A percentile compares a stretch with the other conserved stretches of the same genome.
phyloP scores from a whole-genome alignment of 139 green algal genomes.

The Microglena sp. region DNA sequence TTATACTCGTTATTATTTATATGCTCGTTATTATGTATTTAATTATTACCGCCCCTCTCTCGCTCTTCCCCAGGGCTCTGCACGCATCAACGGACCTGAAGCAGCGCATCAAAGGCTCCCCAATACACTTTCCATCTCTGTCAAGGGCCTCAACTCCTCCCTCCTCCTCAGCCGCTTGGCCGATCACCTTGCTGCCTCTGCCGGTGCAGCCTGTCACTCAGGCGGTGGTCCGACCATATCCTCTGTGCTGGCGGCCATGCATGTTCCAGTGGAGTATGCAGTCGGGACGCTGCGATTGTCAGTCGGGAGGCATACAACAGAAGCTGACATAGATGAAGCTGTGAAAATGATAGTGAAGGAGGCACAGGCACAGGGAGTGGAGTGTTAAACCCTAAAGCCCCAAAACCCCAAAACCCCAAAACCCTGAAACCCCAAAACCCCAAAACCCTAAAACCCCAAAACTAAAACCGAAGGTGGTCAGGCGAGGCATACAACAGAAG shows the following conservation, averaged over 20 bases:
- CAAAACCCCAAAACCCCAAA: too few species aligned
- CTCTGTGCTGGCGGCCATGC: constrained; percentile 23
- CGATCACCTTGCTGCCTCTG: constrained; percentile 48
- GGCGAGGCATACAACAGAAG: too few species aligned
- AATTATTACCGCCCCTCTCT: too few species aligned
- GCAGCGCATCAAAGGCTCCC: constrained; percentile 38
- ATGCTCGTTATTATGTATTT: too few species aligned
- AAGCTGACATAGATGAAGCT: constrained; percentile 43
- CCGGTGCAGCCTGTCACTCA: constrained; percentile 65
- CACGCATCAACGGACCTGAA: constrained; percentile 51
- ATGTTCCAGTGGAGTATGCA: constrained; percentile 31
- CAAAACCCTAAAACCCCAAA: too few species aligned
- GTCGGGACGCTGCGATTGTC: constrained; percentile 64
- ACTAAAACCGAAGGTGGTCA: too few species aligned
- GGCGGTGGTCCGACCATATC: constrained; percentile 19
- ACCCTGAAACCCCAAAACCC: too few species aligned
- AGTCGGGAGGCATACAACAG: constrained; percentile 54
- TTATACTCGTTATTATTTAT: too few species aligned
- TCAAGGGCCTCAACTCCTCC: constrained; percentile 39
- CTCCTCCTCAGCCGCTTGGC: constrained; percentile 37
- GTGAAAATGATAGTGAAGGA: constrained; percentile 32
- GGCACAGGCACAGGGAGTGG: constrained; percentile 9
- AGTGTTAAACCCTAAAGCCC: too few species aligned
- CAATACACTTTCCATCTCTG: constrained; percentile 71
- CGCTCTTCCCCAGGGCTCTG: constrained; percentile 2